Percentiles rank a stretch among this genome's conserved stretches.
phyloP scores from a whole-genome alignment of 257 asterid species.

The Gentiana dahurica region DNA sequence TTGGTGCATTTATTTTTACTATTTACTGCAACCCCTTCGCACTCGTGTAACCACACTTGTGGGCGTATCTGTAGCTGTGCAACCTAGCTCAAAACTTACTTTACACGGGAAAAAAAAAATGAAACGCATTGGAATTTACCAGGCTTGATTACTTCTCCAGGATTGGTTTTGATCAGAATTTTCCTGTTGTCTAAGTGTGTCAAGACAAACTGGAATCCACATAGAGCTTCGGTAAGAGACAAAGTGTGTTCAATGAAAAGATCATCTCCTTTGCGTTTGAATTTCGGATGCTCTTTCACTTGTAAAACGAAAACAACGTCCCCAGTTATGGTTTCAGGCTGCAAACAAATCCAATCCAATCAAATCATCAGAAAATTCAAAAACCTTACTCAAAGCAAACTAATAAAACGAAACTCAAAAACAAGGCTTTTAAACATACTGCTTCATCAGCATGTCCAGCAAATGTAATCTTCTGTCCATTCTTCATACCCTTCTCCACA shows the following conservation, averaged over 20 bases:
- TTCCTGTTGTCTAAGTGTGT: slow-evolving; percentile 79
- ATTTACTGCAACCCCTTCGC: no score
- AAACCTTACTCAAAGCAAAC: neutral
- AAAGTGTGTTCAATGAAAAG: slow-evolving; percentile 68
- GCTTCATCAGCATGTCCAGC: slow-evolving; percentile 99
- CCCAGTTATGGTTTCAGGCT: slow-evolving; percentile 93
- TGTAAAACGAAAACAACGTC: slow-evolving; percentile 81
- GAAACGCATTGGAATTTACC: slow-evolving; percentile 24
- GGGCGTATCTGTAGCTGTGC: no score
- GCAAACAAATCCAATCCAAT: slow-evolving; percentile 18
- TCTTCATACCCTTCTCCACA: slow-evolving; percentile 97
- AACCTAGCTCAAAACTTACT: no score
- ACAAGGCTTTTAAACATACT: slow-evolving; percentile 20
- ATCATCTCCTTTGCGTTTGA: slow-evolving; percentile 89
- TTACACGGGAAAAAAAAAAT: no score
- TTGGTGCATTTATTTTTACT: no score
- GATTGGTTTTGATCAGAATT: slow-evolving; percentile 78
- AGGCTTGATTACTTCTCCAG: slow-evolving; percentile 89
- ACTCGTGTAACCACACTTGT: no score
- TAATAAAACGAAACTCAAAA: neutral
- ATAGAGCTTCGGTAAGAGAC: slow-evolving; percentile 81
- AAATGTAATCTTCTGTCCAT: slow-evolving; percentile 80
- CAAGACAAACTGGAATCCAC: slow-evolving; percentile 84
- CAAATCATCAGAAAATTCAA: neutral
- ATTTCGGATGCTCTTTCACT: slow-evolving; percentile 84